Conservation (phyloP, 768 basidiomycete genomes). For the Nidularia sp. region DNA sequence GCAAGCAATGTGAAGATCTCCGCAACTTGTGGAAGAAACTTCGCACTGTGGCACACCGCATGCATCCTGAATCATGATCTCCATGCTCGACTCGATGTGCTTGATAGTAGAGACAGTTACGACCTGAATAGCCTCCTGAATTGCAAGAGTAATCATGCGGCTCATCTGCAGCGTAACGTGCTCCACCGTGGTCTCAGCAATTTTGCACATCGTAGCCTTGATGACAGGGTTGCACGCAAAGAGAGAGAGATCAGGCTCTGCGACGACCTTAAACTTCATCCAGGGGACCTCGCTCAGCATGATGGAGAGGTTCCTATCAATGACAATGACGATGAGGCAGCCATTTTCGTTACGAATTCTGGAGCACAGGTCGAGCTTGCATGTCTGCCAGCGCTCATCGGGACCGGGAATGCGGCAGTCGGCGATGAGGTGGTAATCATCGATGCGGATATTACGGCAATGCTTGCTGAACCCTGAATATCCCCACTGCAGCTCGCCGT, state of each 20-base stretch:
- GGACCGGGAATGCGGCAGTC: background rate
- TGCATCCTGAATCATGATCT: background rate
- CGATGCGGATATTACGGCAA: background rate
- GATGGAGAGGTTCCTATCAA: background rate
- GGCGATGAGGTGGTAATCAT: background rate
- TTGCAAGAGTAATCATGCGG: background rate
- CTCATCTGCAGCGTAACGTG: background rate
- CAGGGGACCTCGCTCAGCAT: constrained; percentile 16
- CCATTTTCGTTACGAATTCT: background rate
- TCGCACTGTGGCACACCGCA: background rate
- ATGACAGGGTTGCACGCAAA: constrained; percentile 9
- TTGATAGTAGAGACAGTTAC: background rate
- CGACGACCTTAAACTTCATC: constrained; percentile 22
- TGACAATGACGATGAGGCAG: background rate
- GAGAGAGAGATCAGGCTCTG: constrained; percentile 15
- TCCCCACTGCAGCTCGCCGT: background rate
- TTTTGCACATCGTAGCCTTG: background rate
- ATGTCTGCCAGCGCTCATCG: background rate
- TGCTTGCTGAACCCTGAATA: background rate
- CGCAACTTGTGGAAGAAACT: no score
- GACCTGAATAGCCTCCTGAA: background rate
- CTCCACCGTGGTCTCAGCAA: background rate
- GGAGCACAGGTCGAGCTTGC: background rate
- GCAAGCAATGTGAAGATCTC: no score
- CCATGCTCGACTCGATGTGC: background rate